Evolutionary conservation across 371 early-diverging fungal genomes (phyloP).

Genomic region (Rhizomucor miehei): DNA sequence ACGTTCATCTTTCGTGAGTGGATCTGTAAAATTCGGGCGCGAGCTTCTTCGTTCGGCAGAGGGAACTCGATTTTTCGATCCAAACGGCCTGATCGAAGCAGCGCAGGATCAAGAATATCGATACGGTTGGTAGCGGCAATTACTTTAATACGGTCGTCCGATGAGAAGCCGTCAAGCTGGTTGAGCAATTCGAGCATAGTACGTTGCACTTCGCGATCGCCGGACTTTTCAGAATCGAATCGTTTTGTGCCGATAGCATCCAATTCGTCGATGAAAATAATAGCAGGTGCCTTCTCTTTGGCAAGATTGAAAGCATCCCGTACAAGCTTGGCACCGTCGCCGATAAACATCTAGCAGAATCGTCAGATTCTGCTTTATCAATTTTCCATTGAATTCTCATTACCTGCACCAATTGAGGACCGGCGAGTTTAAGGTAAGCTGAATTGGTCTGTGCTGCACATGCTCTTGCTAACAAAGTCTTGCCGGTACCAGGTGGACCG

Average conservation of each 20-base stretch:
- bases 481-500: slow-evolving; percentile 97
- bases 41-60: slow-evolving; percentile 97
- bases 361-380: no score
- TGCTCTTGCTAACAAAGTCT: slow-evolving; percentile 70
- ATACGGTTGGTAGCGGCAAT: slow-evolving; percentile 99
- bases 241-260: slow-evolving; percentile 99
- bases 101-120: slow-evolving; percentile 99
- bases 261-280: slow-evolving; percentile 99
- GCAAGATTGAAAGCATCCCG: slow-evolving; percentile 99
- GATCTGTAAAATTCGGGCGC: slow-evolving; percentile 99
- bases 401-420: slow-evolving; percentile 98
- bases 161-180: slow-evolving; percentile 99
- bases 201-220: slow-evolving; percentile 99
- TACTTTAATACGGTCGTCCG: slow-evolving; percentile 98
- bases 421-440: slow-evolving; percentile 96
- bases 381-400: slow-evolving; percentile 13
- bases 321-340: slow-evolving; percentile 99
- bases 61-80: slow-evolving; percentile 99
- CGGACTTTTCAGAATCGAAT: slow-evolving; percentile 97
- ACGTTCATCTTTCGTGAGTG: slow-evolving; percentile 99
- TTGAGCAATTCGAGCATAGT: slow-evolving; percentile 99
- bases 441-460: slow-evolving; percentile 75
- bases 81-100: slow-evolving; percentile 98
- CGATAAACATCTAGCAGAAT: slow-evolving; percentile 94
- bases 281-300: slow-evolving; percentile 98